These are phyloP conservation scores for Solidago caesia DNA, from an alignment of 129 eudicot genomes.

Conservation along the genomic window DNA sequence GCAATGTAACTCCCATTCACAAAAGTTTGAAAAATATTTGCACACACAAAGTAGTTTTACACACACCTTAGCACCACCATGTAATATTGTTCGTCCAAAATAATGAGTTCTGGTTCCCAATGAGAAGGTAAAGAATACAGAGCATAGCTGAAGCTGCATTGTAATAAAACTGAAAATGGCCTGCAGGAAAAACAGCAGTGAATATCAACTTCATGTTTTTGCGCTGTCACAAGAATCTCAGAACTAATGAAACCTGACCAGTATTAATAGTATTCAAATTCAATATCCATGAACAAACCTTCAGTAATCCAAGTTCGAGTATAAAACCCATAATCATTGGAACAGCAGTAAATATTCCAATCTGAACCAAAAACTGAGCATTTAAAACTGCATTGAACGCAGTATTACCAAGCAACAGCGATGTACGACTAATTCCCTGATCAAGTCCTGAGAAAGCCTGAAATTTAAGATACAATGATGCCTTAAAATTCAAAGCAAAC, in stretches of 20 bases:
- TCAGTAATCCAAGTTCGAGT: conserved; percentile 75
- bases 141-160: conserved; percentile 95
- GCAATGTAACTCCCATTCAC: conserved; percentile 5
- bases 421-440: conserved; percentile 55
- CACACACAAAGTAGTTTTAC: not conserved
- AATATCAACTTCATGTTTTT: not conserved
- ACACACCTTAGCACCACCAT: conserved; percentile 97
- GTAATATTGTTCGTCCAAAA: conserved; percentile 94
- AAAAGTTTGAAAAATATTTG: conserved; percentile 14
- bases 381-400: conserved; percentile 88
- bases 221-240: not conserved
- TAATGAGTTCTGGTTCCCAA: conserved; percentile 97
- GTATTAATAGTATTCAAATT: not conserved
- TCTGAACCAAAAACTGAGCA: conserved; percentile 95
- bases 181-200: conserved; percentile 42
- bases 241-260: not conserved
- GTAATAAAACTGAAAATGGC: conserved; percentile 93
- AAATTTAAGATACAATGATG: conserved; percentile 15
- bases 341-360: conserved; percentile 94
- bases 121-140: conserved; percentile 96
- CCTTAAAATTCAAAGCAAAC: conserved; percentile 13
- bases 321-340: conserved; percentile 98
- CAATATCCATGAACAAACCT: conserved; percentile 49
- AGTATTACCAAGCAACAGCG: conserved; percentile 66
- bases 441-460: conserved; percentile 98